Evolutionary conservation across 2,329 filamentous ascomycete genomes (phyloP).

Genomic region (Botrytis paeoniae): DNA sequence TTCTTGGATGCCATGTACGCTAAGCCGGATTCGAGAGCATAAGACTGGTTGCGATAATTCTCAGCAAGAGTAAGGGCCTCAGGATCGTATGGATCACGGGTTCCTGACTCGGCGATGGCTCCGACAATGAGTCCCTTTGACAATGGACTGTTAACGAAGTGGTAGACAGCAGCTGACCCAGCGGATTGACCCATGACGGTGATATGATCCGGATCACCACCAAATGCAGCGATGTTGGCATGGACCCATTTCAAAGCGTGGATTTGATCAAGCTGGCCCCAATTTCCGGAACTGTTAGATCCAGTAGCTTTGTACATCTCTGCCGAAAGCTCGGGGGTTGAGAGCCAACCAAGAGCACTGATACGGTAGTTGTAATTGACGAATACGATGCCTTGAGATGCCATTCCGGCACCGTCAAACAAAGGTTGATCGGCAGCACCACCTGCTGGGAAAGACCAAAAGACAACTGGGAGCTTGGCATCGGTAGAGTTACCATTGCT

Average conservation of each 20-base stretch:
- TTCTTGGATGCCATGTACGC: constrained; percentile 26
- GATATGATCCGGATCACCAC: constrained; percentile 46
- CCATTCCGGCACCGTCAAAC: constrained; percentile 30
- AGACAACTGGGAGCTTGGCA: constrained; percentile 35
- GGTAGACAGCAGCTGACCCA: constrained; percentile 44
- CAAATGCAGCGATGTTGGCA: constrained; percentile 52
- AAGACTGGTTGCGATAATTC: constrained; percentile 25
- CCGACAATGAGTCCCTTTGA: constrained; percentile 32
- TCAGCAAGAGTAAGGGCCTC: constrained; percentile 27
- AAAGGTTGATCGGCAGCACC: constrained; percentile 23
- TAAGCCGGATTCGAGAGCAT: constrained; percentile 17
- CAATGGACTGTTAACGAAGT: constrained; percentile 35
- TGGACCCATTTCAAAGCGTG: constrained; percentile 57
- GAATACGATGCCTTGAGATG: constrained; percentile 43
- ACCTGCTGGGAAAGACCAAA: constrained; percentile 35
- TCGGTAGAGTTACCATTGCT: constrained; percentile 26
- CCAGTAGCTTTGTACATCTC: constrained; percentile 24
- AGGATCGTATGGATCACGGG: constrained; percentile 34
- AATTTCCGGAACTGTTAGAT: constrained; percentile 31
- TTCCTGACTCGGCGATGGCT: constrained; percentile 34
- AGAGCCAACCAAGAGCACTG: constrained; percentile 59
- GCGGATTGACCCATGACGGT: constrained; percentile 45
- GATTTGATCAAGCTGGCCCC: constrained; percentile 58
- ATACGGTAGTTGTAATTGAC: constrained; percentile 62
- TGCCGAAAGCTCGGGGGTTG: constrained; percentile 37